A percentile compares a stretch with the other conserved stretches of the same genome.
These are phyloP conservation scores for Leishmania amazonensis DNA, from an alignment of 208 protist species.

Conservation along the genomic window DNA sequence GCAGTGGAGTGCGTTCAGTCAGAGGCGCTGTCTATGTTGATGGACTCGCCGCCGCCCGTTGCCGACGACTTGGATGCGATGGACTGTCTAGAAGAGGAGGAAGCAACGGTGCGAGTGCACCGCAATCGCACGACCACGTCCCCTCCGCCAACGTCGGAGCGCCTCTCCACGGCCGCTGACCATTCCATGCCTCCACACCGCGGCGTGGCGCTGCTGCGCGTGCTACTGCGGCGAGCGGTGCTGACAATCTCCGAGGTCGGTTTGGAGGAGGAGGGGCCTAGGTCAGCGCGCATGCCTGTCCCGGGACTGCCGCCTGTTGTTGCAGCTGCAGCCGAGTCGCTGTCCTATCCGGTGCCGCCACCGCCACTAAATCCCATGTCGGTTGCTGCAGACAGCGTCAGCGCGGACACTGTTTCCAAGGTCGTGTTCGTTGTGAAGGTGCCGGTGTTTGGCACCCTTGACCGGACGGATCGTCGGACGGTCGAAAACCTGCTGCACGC, in stretches of 20 bases:
- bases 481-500: slow-evolving; percentile 23
- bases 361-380: not conserved
- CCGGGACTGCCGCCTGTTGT: not conserved
- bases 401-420: not conserved
- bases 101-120: slow-evolving; percentile 5
- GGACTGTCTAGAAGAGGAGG: slow-evolving; percentile 30
- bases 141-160: not conserved
- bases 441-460: slow-evolving; percentile 22
- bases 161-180: not conserved
- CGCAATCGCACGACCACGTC: not conserved
- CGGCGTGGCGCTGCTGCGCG: slow-evolving; percentile 46
- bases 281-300: not conserved
- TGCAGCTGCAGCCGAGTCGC: not conserved
- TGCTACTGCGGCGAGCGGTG: slow-evolving; percentile 57
- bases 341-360: not conserved
- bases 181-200: slow-evolving; percentile 20
- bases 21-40: slow-evolving; percentile 24
- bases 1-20: slow-evolving; percentile 31
- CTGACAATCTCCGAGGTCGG: slow-evolving; percentile 28
- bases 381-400: not conserved
- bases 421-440: slow-evolving; percentile 22
- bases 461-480: slow-evolving; percentile 8
- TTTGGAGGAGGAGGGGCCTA: slow-evolving; percentile 11
- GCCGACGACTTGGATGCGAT: slow-evolving; percentile 5
- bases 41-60: slow-evolving; percentile 1